Evolutionary conservation across 345 rosid genomes (phyloP), one percentile per base, ranked within the genome.

Genomic region (Populus ilicifolia): DNA sequence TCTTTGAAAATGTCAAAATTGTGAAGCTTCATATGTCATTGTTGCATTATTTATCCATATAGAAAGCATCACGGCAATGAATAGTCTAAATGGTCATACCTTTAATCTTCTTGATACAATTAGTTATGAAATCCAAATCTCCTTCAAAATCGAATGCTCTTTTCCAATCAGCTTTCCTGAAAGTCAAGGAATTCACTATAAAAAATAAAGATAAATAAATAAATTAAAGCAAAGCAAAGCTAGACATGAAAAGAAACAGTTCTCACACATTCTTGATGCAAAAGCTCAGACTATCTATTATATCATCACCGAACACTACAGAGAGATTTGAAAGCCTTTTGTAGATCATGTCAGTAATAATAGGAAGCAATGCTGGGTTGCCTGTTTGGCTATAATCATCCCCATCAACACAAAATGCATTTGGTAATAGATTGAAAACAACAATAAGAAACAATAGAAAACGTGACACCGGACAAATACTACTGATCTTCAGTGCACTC

Each of bases 231-330:
- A 63, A 50, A 70, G 52, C 67, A 77, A 17, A 14, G 27, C 23
- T 38, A 56, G 59, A 23, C 14, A 64, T 64, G 25, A 27, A 64
- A 43, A 35, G 50, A 35, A 67, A 72, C 67, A 50, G 54, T 74
- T 87, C 97, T 77, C 84, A 91, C 96, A 80, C 85, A 56, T 94
- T 84, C 86, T 89, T 94, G 54, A 94, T 82, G 88, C 98, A 94
- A 81, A 85, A 92, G 10, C 85, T 86, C 80, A 89, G 67, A 48
- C 81, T 78, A 1, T 79, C 75, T 46, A 80, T 74, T 65, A 92
- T 78, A 68, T 90, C 90, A 43, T 80, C 77, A 71, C 77, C 81
- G 69, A 92, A 84, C 12, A 74, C 70, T 5, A 50, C 25, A 43
- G 85, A 85, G 80, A 92, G 89, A 82, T 88, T 87, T 2, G 89